Conservation (phyloP, 805 yeast species). For the Peterozyma toletana region DNA sequence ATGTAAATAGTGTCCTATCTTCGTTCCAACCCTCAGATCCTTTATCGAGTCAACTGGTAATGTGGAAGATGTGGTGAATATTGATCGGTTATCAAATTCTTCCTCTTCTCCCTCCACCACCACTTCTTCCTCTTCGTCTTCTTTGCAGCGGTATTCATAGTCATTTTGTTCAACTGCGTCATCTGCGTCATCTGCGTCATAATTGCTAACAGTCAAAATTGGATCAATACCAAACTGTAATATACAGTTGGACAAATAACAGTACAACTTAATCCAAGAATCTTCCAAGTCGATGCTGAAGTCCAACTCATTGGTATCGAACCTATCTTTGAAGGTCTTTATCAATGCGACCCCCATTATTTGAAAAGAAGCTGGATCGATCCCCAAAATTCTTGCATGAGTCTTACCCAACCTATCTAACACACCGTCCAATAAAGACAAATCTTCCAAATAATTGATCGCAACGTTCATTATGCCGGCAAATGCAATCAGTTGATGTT, state of each 20-base stretch:
- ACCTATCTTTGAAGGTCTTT: slow-evolving; percentile 62
- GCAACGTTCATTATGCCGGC: slow-evolving; percentile 73
- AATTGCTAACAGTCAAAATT: slow-evolving; percentile 3
- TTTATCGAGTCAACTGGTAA: too few species aligned
- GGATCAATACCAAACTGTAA: slow-evolving; percentile 57
- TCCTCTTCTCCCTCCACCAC: too few species aligned
- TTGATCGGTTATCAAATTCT: background rate
- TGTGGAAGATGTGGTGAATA: too few species aligned
- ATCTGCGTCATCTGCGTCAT: too few species aligned
- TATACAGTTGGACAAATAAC: slow-evolving; percentile 61
- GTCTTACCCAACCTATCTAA: slow-evolving; percentile 61
- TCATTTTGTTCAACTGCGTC: too few species aligned
- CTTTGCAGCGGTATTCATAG: too few species aligned
- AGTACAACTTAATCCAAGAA: slow-evolving; percentile 65
- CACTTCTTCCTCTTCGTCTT: too few species aligned
- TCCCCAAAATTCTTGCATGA: slow-evolving; percentile 69
- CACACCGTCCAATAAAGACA: slow-evolving; percentile 50
- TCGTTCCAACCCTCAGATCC: too few species aligned
- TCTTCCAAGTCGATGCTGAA: slow-evolving; percentile 58
- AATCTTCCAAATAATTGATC: slow-evolving; percentile 54
- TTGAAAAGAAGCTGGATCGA: slow-evolving; percentile 61
- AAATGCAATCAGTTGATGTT: slow-evolving; percentile 74
- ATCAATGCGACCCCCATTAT: slow-evolving; percentile 69
- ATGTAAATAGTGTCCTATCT: too few species aligned
- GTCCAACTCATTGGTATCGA: slow-evolving; percentile 23